Conservation (phyloP, 345 rosid genomes). For the Fremontodendron californicum region DNA sequence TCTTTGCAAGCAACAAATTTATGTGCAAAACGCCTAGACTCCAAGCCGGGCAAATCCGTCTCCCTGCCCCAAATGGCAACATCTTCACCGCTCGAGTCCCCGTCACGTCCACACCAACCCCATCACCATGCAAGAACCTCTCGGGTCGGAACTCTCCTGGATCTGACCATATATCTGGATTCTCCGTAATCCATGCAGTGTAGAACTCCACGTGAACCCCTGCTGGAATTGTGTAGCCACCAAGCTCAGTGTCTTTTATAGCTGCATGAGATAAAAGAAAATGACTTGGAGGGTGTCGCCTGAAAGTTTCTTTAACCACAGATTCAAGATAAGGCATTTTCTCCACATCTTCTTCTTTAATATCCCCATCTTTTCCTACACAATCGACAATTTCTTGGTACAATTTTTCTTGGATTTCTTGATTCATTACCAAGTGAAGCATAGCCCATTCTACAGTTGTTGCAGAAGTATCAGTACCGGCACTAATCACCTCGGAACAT, state of each 20-base stretch:
- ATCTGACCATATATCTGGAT: conserved; percentile 71
- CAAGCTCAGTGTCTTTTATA: conserved; percentile 58
- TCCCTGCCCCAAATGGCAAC: conserved; percentile 88
- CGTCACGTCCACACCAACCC: conserved; percentile 67
- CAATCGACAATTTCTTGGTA: conserved; percentile 53
- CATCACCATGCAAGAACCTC: conserved; percentile 79
- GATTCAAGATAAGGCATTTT: conserved; percentile 66
- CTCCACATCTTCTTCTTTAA: conserved; percentile 66
- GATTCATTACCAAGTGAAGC: conserved; percentile 58
- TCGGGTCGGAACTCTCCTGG: conserved; percentile 74
- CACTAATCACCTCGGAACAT: conserved; percentile 76
- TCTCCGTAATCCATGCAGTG: conserved; percentile 91
- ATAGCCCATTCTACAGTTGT: conserved; percentile 85
- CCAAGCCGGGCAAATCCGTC: conserved; percentile 95
- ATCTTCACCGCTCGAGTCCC: conserved; percentile 77
- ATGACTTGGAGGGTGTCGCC: conserved; percentile 95
- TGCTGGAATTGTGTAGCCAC: conserved; percentile 69
- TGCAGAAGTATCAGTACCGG: conserved; percentile 92
- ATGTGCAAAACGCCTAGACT: conserved; percentile 67
- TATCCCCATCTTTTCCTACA: conserved; percentile 52
- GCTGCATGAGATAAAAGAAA: conserved; percentile 80
- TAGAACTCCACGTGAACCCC: conserved; percentile 74
- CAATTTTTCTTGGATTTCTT: conserved; percentile 61
- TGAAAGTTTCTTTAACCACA: conserved; percentile 77
- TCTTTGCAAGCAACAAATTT: conserved; percentile 72